Percentiles rank a stretch among this genome's conserved stretches.
phyloP scores from a whole-genome alignment of 129 eudicot species.

The Escallonia herrerae region DNA sequence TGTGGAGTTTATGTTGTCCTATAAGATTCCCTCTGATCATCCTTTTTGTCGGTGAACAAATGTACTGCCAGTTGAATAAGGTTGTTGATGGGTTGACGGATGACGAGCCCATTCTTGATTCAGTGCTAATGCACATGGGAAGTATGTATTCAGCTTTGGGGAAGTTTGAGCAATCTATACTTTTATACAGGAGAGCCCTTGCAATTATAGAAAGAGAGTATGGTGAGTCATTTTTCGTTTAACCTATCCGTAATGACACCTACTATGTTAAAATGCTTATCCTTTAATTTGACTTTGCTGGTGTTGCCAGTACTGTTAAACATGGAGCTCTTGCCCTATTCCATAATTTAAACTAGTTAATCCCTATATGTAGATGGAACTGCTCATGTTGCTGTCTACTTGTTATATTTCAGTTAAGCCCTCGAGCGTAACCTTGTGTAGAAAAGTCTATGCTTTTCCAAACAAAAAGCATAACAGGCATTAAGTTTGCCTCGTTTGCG shows the following conservation, averaged over 20 bases:
- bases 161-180: conserved; percentile 46
- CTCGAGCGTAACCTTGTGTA: no score
- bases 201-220: not conserved
- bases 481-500: not conserved
- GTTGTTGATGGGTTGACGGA: conserved; percentile 52
- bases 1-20: not conserved
- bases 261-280: not conserved
- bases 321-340: no score
- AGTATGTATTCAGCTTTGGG: conserved; percentile 67
- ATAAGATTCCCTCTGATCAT: not conserved
- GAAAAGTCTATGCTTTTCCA: not conserved
- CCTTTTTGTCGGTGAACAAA: not conserved
- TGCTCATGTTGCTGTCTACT: not conserved
- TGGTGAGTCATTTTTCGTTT: not conserved
- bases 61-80: conserved; percentile 53
- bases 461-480: not conserved
- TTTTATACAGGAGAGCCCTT: conserved; percentile 24
- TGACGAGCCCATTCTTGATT: conserved; percentile 67
- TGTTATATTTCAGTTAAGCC: not conserved
- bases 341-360: not conserved
- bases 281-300: not conserved
- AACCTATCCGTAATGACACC: not conserved
- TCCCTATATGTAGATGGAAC: not conserved
- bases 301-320: not conserved
- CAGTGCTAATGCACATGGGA: conserved; percentile 83